Percentiles rank a stretch among this genome's conserved stretches.
phyloP scores from a whole-genome alignment of 106 monocot genomes.

The Cymbidium sinense region DNA sequence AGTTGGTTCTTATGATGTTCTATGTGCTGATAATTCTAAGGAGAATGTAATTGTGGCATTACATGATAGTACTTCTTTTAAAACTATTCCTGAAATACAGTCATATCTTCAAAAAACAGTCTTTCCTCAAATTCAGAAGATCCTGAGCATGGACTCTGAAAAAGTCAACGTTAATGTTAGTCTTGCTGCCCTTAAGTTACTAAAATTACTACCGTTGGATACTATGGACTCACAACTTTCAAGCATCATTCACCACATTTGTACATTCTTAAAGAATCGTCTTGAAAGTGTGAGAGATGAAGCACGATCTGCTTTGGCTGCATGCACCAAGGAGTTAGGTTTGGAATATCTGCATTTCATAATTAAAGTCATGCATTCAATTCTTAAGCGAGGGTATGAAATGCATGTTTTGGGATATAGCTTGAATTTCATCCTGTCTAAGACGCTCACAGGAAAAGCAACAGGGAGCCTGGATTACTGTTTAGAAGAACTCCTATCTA shows the following conservation, averaged over 20 bases:
- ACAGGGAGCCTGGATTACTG: constrained; percentile 75
- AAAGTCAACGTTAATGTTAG: constrained; percentile 72
- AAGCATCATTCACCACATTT: constrained; percentile 62
- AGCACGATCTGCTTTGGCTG: constrained; percentile 77
- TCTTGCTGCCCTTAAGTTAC: constrained; percentile 74
- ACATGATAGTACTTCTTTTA: background rate
- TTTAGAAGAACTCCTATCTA: constrained; percentile 71
- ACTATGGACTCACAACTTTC: constrained; percentile 73
- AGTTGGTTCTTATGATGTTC: background rate
- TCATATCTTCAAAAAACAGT: constrained; percentile 42
- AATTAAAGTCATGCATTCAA: constrained; percentile 62
- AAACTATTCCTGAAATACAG: constrained; percentile 31
- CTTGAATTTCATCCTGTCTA: constrained; percentile 67
- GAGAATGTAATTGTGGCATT: background rate
- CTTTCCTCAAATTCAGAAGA: constrained; percentile 53
- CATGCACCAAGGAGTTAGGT: constrained; percentile 70
- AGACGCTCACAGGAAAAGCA: constrained; percentile 16
- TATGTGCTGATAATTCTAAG: background rate
- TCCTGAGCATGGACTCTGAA: constrained; percentile 57
- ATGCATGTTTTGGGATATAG: constrained; percentile 91
- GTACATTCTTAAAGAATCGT: constrained; percentile 70
- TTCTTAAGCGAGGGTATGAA: constrained; percentile 83
- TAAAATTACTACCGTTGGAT: constrained; percentile 61
- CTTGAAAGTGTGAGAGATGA: constrained; percentile 81
- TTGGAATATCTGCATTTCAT: constrained; percentile 54